A percentile compares a stretch with the other conserved stretches of the same genome.
phyloP scores from a whole-genome alignment of 352 stramenopile species.

The Pythium brachiatum region DNA sequence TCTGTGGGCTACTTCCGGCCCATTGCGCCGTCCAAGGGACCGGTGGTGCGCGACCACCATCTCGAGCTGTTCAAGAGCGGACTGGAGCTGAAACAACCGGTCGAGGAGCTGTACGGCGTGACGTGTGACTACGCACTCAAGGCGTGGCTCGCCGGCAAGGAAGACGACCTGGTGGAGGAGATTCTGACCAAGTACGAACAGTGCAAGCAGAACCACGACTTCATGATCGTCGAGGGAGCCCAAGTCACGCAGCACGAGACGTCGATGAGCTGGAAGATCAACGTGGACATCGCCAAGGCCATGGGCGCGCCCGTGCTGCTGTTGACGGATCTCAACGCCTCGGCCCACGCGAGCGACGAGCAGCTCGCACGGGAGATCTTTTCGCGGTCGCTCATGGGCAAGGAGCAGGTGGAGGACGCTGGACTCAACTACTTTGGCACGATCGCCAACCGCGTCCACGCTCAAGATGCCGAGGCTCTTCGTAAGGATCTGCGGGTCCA shows the following conservation, averaged over 20 bases:
- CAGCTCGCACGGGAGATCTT: conserved; percentile 51
- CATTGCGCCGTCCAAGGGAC: conserved; percentile 44
- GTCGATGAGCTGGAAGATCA: conserved; percentile 77
- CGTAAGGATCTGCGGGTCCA: conserved; percentile 32
- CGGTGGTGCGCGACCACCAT: conserved; percentile 51
- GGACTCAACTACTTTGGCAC: conserved; percentile 68
- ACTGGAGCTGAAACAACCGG: conserved; percentile 43
- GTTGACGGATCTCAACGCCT: conserved; percentile 47
- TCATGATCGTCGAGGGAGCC: conserved; percentile 83
- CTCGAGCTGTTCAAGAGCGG: conserved; percentile 66
- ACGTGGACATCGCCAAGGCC: conserved; percentile 72
- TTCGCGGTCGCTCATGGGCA: conserved; percentile 47
- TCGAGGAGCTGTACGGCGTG: conserved; percentile 55
- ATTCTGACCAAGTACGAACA: conserved; percentile 65
- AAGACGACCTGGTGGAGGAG: conserved; percentile 65
- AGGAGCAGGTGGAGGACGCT: conserved; percentile 57
- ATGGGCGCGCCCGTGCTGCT: conserved; percentile 62
- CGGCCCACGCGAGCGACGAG: conserved; percentile 25
- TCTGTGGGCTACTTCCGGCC: conserved; percentile 79
- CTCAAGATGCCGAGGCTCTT: conserved; percentile 35
- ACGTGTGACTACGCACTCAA: conserved; percentile 52
- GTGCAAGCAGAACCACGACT: conserved; percentile 59
- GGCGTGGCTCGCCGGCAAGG: conserved; percentile 51
- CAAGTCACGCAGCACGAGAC: conserved; percentile 64
- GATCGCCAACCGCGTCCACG: conserved; percentile 68